A percentile compares a stretch with the other conserved stretches of the same genome.
Evolutionary conservation across 805 yeast genomes (phyloP).

Genomic region (Kodamaea leandrae): DNA sequence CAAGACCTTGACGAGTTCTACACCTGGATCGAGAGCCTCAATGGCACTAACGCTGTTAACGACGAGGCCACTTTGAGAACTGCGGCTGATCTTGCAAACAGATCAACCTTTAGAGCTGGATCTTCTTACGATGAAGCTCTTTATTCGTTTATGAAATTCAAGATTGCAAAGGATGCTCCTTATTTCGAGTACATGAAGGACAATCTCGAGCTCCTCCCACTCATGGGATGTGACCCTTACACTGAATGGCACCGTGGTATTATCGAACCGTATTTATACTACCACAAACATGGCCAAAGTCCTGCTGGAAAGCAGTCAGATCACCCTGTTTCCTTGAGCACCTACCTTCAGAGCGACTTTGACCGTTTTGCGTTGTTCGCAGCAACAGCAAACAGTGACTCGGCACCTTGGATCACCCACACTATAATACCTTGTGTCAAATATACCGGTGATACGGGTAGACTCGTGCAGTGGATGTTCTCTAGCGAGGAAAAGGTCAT

Average conservation of each 20-base stretch:
- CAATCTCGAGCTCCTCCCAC: slow-evolving; percentile 4
- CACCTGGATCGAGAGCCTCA: slow-evolving; percentile 4
- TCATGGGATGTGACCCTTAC: slow-evolving; percentile 10
- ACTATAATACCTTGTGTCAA: slow-evolving; percentile 6
- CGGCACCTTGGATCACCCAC: slow-evolving; percentile 7
- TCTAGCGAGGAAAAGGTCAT: background rate
- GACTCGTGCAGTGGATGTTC: slow-evolving; percentile 7
- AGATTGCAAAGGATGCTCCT: slow-evolving; percentile 14
- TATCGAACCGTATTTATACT: slow-evolving; percentile 18
- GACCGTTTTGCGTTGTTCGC: slow-evolving; percentile 7
- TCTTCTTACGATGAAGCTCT: slow-evolving; percentile 1
- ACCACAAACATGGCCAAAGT: slow-evolving; percentile 10
- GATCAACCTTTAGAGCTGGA: background rate
- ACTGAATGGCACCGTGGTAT: slow-evolving; percentile 18
- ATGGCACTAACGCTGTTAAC: background rate
- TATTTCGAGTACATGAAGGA: slow-evolving; percentile 11
- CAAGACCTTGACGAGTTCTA: slow-evolving; percentile 7
- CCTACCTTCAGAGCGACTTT: slow-evolving; percentile 1
- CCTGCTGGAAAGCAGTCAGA: slow-evolving; percentile 9
- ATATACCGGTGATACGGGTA: slow-evolving; percentile 1
- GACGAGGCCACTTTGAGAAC: slow-evolving; percentile 5
- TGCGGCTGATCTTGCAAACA: slow-evolving; percentile 2
- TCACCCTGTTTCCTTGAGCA: background rate
- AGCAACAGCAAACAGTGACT: background rate
- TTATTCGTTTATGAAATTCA: slow-evolving; percentile 15